phyloP scores from a whole-genome alignment of 139 green algal species.

The Chlorella ohadii region DNA sequence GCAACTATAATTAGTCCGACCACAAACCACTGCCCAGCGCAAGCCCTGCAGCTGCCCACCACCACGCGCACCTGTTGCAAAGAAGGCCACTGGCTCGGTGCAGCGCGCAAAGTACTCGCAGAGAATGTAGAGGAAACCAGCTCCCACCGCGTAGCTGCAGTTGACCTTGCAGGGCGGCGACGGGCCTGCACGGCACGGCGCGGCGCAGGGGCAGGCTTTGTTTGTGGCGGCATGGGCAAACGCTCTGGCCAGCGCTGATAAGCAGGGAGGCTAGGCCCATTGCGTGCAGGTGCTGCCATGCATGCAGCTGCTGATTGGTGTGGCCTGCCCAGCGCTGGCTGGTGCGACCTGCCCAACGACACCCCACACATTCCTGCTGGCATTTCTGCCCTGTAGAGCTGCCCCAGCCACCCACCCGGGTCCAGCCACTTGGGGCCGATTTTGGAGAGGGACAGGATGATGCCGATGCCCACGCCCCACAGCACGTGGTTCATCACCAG shows the following conservation, averaged over 20 bases:
- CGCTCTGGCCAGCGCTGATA: too few relatives aligned
- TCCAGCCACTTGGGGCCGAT: conserved; percentile 45
- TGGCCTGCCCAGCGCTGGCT: too few relatives aligned
- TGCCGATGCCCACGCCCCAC: conserved; percentile 44
- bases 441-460: conserved; percentile 42
- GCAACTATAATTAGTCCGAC: background rate
- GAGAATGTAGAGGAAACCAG: conserved; percentile 37
- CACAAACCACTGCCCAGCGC: too few relatives aligned
- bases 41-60: too few relatives aligned
- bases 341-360: too few relatives aligned
- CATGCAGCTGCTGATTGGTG: too few relatives aligned
- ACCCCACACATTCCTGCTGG: too few relatives aligned
- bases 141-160: conserved; percentile 32
- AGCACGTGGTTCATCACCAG: conserved; percentile 50
- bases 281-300: too few relatives aligned
- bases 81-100: conserved; percentile 47
- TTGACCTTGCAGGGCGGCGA: conserved; percentile 11
- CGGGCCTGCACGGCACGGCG: background rate
- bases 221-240: too few relatives aligned
- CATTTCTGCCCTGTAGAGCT: too few relatives aligned
- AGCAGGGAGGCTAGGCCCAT: too few relatives aligned
- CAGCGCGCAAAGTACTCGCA: conserved; percentile 43
- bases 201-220: too few relatives aligned
- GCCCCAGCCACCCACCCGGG: conserved; percentile 24
- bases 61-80: conserved; percentile 14